These are phyloP conservation scores for Lolium rigidum DNA, from an alignment of 176 grass and related monocot genomes.

Conservation along the genomic window DNA sequence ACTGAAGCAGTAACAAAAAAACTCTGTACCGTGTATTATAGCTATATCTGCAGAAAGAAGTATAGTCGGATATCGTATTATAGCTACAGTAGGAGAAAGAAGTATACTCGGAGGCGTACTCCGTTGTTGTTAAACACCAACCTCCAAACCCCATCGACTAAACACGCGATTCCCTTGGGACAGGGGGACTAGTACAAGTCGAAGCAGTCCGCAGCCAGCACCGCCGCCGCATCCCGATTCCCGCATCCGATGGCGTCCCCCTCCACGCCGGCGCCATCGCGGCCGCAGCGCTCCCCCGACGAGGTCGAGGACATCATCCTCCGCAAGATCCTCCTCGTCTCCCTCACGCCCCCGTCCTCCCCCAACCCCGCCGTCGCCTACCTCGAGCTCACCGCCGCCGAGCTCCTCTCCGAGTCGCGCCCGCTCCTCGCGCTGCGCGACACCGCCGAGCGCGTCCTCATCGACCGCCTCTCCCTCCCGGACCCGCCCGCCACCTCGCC, in stretches of 20 bases:
- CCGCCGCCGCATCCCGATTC: conserved; percentile 10
- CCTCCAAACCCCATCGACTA: conserved; percentile 9
- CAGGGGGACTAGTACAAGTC: neutral
- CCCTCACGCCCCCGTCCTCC: conserved; percentile 54
- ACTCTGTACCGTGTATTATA: too few relatives aligned
- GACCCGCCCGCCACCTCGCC: conserved; percentile 40
- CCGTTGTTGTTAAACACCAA: neutral
- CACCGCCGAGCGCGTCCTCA: conserved; percentile 70
- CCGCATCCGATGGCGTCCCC: conserved; percentile 35
- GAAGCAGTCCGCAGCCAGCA: neutral
- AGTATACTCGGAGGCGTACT: neutral
- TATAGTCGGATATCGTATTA: too few relatives aligned
- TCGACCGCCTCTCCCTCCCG: conserved; percentile 81
- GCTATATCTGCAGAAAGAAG: too few relatives aligned
- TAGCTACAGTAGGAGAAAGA: too few relatives aligned
- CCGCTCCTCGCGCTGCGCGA: conserved; percentile 68
- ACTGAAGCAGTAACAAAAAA: too few relatives aligned
- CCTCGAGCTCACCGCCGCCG: conserved; percentile 90
- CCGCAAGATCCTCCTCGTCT: conserved; percentile 96
- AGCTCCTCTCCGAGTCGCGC: conserved; percentile 91
- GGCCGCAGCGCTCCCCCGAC: conserved; percentile 71
- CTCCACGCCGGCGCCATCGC: conserved; percentile 57
- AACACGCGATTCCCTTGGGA: conserved; percentile 37
- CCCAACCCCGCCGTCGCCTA: conserved; percentile 63
- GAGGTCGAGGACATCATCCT: conserved; percentile 98